Conservation (phyloP, 2,329 filamentous ascomycete species). For the Botrytis squamosa region DNA sequence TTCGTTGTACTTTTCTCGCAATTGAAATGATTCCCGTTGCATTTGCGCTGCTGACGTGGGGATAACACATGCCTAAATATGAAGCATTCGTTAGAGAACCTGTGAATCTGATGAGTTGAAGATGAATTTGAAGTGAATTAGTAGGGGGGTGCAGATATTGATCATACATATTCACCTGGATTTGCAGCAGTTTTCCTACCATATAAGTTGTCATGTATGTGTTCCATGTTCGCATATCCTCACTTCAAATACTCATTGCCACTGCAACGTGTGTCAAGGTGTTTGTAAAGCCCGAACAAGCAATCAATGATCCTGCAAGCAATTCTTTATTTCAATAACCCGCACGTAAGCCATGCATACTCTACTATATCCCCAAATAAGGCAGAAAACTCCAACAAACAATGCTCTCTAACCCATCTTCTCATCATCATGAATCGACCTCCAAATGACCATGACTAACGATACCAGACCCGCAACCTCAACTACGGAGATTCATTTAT, state of each 20-base stretch:
- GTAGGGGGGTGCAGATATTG: background rate
- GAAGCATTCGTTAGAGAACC: conserved; percentile 35
- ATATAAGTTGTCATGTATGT: background rate
- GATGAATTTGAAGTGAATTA: background rate
- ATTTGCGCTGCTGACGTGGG: conserved; percentile 47
- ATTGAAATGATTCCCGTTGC: conserved; percentile 49
- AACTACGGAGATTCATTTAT: background rate
- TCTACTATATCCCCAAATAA: background rate
- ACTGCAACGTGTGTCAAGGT: no score
- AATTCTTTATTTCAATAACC: no score
- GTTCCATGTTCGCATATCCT: background rate
- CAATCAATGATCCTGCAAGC: background rate
- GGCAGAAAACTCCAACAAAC: background rate
- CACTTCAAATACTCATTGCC: no score
- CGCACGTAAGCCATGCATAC: background rate
- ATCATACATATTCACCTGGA: background rate
- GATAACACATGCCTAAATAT: conserved; percentile 44
- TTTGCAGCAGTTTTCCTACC: no score
- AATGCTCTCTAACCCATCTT: background rate
- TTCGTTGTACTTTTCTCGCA: conserved; percentile 43
- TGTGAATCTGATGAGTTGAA: background rate
- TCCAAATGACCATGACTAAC: background rate
- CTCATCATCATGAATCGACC: background rate
- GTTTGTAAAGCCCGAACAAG: background rate
- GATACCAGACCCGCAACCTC: background rate